Evolutionary conservation across 2,329 filamentous ascomycete genomes (phyloP), one percentile per base, ranked within the genome.

Genomic region (Cercospora zeae-maydis): DNA sequence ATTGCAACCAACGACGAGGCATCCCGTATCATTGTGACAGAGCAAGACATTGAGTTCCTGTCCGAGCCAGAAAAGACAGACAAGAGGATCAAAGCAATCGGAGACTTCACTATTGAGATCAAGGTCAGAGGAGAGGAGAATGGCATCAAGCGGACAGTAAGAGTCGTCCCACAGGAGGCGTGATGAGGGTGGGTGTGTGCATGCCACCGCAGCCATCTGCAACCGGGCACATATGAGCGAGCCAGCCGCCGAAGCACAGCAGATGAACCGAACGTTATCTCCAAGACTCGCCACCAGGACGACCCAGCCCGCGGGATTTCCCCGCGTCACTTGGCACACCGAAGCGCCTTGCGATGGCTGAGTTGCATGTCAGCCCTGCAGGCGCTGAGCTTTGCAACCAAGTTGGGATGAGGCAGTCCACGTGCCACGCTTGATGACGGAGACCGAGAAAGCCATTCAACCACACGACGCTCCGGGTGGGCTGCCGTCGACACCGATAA

Each of bases 1-100:
- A 74, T 85, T 66, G 79, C 78, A 36, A 78, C 79, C 61, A 81
- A 84, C 67, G 78, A 82, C 59, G 80, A 84, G 72, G 82, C 81
- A 30, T 76, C 78, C 33, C 76, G 79, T 16, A 78, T 86, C 2
- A 76, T 81, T 16, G 61, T 86, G 21, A 74, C 75, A 2, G 78
- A 83, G 57, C 76, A 79, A 34, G 80, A 86, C 65, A 77, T 86
- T 36, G 75, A 71, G 6, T 85, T 86, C 68, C 71, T 82, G 54
- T 73, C 76, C 19, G 58, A 72, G 27, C 51, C 69, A 37, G 72
- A 74, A 10, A 74, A 76, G 42, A 74, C 76, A 24, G 76, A 77
- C 13, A 68, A 67, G 14, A 69, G 67, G 34, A 78, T 86, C 52
- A 85, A 84, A 76, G 74, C 79, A 65, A 67, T 85, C 19, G 84